Percentiles rank a stretch among this genome's conserved stretches.
Conservation (phyloP, 2,329 filamentous ascomycete genomes). For the Sphaceloma murrayae region DNA sequence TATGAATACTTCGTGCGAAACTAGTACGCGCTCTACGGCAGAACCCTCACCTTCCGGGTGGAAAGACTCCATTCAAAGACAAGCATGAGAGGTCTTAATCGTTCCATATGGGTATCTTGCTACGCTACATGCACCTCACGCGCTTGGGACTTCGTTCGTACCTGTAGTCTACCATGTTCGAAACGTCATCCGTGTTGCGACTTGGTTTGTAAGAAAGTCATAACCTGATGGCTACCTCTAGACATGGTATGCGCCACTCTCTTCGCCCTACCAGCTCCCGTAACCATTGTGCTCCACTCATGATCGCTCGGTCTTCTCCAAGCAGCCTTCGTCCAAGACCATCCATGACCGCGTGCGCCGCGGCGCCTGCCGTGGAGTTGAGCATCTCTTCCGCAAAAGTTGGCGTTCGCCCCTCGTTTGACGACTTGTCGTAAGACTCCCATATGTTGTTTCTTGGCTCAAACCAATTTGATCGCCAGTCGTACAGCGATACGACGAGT, state of each 20-base stretch:
- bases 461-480: constrained; percentile 89
- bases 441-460: constrained; percentile 51
- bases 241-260: constrained; percentile 84
- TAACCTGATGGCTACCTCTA: constrained; percentile 76
- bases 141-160: no score
- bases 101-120: no score
- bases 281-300: constrained; percentile 76
- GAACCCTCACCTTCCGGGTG: no score
- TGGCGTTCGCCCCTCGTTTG: constrained; percentile 20
- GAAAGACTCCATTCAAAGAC: no score
- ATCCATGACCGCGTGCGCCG: constrained; percentile 59
- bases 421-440: constrained; percentile 28
- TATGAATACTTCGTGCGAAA: no score
- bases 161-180: no score
- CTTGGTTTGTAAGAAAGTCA: no score
- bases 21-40: no score
- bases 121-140: no score
- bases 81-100: no score
- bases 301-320: constrained; percentile 48
- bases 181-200: no score
- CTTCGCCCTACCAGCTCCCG: constrained; percentile 68
- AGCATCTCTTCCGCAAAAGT: constrained; percentile 37
- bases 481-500: constrained; percentile 92
- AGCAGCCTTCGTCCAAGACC: constrained; percentile 40
- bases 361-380: constrained; percentile 59